phyloP scores from a whole-genome alignment of 257 asterid species.

The Fraxinus americana region DNA sequence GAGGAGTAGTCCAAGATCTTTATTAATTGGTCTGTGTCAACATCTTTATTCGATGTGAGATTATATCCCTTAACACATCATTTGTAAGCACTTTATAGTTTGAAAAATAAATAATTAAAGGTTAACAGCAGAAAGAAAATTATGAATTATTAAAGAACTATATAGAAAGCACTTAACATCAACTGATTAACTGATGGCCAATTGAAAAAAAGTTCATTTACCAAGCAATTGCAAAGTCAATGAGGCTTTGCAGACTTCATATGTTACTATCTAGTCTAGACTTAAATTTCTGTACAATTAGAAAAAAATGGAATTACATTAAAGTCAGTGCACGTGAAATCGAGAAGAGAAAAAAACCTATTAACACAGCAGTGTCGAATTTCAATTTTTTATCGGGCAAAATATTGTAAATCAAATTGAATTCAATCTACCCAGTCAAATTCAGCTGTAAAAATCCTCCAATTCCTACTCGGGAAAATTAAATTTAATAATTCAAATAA shows the following conservation, averaged over 20 bases:
- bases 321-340: constrained; percentile 20
- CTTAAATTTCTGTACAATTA: neutral
- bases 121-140: neutral
- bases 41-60: too few species aligned
- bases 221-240: neutral
- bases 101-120: neutral
- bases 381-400: neutral
- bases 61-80: too few species aligned
- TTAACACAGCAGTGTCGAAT: constrained; percentile 3
- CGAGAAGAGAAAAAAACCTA: constrained; percentile 8
- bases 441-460: neutral
- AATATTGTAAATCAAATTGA: constrained; percentile 12
- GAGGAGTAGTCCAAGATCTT: too few species aligned
- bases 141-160: neutral
- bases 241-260: neutral
- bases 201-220: neutral
- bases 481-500: constrained; percentile 6
- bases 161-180: neutral
- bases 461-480: neutral
- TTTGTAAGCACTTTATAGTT: neutral
- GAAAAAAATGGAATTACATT: constrained; percentile 7
- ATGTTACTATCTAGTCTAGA: neutral
- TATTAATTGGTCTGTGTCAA: too few species aligned
- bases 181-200: neutral
- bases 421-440: constrained; percentile 15